Conservation (phyloP, 257 asterid species). For the Solanum pennellii region DNA sequence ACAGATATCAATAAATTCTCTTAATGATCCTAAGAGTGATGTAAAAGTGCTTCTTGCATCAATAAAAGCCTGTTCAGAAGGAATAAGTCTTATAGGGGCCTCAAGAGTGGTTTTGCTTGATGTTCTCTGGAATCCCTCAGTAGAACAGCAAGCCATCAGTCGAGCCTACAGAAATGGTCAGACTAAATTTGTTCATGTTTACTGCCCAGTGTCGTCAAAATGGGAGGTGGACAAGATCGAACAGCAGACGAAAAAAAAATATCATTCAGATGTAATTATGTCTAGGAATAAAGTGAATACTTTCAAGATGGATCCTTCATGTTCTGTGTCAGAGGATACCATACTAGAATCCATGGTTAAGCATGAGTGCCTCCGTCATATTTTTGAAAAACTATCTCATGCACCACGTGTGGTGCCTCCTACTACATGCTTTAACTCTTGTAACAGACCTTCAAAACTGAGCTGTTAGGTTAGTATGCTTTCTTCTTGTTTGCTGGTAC, state of each 20-base stretch:
- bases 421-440: background rate
- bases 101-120: constrained; percentile 77
- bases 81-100: constrained; percentile 72
- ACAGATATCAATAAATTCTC: constrained; percentile 25
- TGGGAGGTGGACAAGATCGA: constrained; percentile 41
- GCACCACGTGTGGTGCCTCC: constrained; percentile 19
- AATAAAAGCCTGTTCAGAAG: constrained; percentile 60
- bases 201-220: constrained; percentile 38
- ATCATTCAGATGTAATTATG: constrained; percentile 42
- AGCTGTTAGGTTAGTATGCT: constrained; percentile 23
- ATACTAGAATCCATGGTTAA: constrained; percentile 49
- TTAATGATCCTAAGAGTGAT: constrained; percentile 33
- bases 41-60: constrained; percentile 71
- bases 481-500: background rate
- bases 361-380: background rate
- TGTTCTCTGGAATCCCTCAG: constrained; percentile 73
- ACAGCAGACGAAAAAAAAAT: constrained; percentile 35
- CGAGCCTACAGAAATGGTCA: constrained; percentile 82
- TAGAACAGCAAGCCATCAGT: constrained; percentile 62
- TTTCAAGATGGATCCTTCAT: background rate
- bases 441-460: background rate
- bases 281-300: constrained; percentile 3
- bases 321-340: constrained; percentile 20
- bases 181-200: constrained; percentile 48
- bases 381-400: constrained; percentile 35